phyloP scores from a whole-genome alignment of 805 yeast species.

The Ogataea ramenticola region DNA sequence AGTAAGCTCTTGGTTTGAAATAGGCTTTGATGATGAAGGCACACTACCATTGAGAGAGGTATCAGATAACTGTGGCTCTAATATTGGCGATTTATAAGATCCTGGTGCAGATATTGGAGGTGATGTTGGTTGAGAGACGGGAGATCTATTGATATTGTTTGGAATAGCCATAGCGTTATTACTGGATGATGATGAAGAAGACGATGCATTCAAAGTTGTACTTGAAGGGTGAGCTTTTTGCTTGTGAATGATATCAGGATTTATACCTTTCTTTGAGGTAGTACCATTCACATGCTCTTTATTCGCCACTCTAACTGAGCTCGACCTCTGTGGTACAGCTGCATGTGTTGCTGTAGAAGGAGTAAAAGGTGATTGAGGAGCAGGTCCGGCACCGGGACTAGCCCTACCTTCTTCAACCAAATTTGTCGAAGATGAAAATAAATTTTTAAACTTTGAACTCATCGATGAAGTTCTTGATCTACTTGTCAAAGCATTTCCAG shows the following conservation, averaged over 20 bases:
- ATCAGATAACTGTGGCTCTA: conserved; percentile 2
- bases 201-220: neutral
- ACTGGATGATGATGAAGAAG: conserved; percentile 1
- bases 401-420: conserved; percentile 5
- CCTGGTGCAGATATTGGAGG: conserved; percentile 13
- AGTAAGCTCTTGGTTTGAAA: conserved; percentile 14
- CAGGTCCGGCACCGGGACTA: neutral
- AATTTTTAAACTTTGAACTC: conserved; percentile 22
- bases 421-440: conserved; percentile 16
- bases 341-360: neutral
- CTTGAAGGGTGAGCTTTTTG: neutral
- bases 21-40: neutral
- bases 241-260: conserved; percentile 3
- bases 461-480: conserved; percentile 21
- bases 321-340: conserved; percentile 8
- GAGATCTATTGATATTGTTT: no score
- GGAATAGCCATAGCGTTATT: neutral
- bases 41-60: no score
- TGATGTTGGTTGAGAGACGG: conserved; percentile 11
- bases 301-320: neutral
- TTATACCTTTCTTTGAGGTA: neutral
- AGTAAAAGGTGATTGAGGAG: neutral
- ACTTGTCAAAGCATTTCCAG: conserved; percentile 1
- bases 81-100: conserved; percentile 10
- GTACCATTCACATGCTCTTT: no score